These are phyloP conservation scores for Pyricularia sp. DNA, from an alignment of 2,329 filamentous ascomycete genomes.

Conservation along the genomic window DNA sequence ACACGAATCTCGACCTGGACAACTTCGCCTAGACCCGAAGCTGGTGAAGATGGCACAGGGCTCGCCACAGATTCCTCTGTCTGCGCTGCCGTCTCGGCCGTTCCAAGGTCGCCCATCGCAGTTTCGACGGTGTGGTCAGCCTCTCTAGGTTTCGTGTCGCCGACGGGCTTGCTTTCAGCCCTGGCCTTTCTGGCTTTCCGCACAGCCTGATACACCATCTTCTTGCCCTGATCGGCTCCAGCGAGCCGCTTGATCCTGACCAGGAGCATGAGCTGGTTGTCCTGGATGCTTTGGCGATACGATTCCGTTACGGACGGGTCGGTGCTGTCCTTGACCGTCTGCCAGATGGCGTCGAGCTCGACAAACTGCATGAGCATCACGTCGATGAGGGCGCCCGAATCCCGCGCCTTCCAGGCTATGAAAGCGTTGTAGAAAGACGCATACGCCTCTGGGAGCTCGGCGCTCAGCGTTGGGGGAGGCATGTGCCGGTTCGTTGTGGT, in stretches of 20 bases:
- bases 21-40: constrained; percentile 15
- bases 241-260: constrained; percentile 72
- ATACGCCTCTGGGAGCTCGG: constrained; percentile 59
- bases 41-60: neutral
- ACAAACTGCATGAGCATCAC: constrained; percentile 84
- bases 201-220: constrained; percentile 66
- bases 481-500: constrained; percentile 58
- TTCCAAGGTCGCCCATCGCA: constrained; percentile 27
- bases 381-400: constrained; percentile 68
- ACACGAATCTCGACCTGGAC: constrained; percentile 22
- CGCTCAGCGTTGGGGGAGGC: constrained; percentile 51
- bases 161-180: constrained; percentile 54
- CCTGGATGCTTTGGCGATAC: constrained; percentile 72
- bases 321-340: constrained; percentile 70
- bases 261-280: constrained; percentile 72
- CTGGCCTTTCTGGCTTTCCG: constrained; percentile 58
- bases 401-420: constrained; percentile 74
- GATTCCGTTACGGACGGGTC: constrained; percentile 64
- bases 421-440: constrained; percentile 70
- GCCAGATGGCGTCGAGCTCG: constrained; percentile 74
- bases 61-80: constrained; percentile 20
- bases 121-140: constrained; percentile 29
- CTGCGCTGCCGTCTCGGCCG: constrained; percentile 21
- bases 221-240: constrained; percentile 61
- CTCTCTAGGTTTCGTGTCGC: constrained; percentile 62